These are phyloP conservation scores for Yamadazyma tumulicola DNA, from an alignment of 805 yeast species.

Conservation along the genomic window DNA sequence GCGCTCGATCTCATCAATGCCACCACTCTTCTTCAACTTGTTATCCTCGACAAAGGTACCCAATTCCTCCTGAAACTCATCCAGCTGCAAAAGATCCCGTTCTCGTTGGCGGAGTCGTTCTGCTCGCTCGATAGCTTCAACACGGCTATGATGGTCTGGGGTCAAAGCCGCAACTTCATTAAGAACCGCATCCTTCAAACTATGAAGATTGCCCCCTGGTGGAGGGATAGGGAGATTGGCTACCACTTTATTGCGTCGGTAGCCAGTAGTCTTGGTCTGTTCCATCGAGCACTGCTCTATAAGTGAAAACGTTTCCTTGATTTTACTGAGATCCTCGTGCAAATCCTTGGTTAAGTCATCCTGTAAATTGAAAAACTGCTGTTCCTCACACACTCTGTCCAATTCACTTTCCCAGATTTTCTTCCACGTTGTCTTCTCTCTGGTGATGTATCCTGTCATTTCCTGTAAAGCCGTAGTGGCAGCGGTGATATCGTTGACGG, in stretches of 20 bases:
- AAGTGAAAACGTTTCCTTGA: constrained; percentile 74
- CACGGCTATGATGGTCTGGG: constrained; percentile 81
- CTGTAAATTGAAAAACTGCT: constrained; percentile 85
- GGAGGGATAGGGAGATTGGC: constrained; percentile 44
- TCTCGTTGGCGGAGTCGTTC: constrained; percentile 77
- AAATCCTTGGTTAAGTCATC: constrained; percentile 80
- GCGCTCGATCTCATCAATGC: constrained; percentile 82
- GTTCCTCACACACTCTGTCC: constrained; percentile 89
- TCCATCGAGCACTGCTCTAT: constrained; percentile 81
- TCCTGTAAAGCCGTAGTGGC: constrained; percentile 52
- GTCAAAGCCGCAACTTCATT: constrained; percentile 72
- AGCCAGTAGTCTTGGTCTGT: constrained; percentile 59
- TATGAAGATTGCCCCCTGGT: constrained; percentile 60
- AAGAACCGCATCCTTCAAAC: constrained; percentile 72
- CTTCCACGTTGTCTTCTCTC: constrained; percentile 84
- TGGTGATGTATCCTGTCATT: constrained; percentile 58
- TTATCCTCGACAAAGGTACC: constrained; percentile 79
- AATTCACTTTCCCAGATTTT: constrained; percentile 89
- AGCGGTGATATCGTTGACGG: constrained; percentile 58
- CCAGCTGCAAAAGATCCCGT: constrained; percentile 49
- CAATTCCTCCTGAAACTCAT: constrained; percentile 79
- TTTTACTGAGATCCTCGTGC: constrained; percentile 74
- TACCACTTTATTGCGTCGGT: constrained; percentile 33
- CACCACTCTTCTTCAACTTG: constrained; percentile 79
- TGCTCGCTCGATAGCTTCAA: constrained; percentile 86